phyloP scores from a whole-genome alignment of 768 basidiomycete genomes.

The Rubroboletus pulcherrimus region DNA sequence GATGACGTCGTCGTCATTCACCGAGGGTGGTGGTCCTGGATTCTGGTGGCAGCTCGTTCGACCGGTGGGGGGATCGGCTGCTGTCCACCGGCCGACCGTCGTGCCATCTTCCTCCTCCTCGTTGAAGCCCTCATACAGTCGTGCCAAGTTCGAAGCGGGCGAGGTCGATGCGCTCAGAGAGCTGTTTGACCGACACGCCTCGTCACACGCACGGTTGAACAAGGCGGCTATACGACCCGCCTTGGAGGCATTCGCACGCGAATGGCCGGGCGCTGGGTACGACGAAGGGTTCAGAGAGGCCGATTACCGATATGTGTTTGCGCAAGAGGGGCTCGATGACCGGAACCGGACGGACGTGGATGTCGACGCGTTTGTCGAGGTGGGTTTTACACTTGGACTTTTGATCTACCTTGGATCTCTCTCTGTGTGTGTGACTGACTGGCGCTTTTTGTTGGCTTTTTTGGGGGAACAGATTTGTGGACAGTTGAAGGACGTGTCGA shows the following conservation, averaged over 20 bases:
- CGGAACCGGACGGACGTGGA: slow-evolving; percentile 48
- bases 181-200: slow-evolving; percentile 29
- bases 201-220: slow-evolving; percentile 21
- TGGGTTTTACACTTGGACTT: neutral
- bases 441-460: neutral
- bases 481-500: slow-evolving; percentile 61
- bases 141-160: slow-evolving; percentile 52
- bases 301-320: slow-evolving; percentile 72
- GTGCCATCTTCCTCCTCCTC: neutral
- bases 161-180: slow-evolving; percentile 42
- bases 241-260: slow-evolving; percentile 40
- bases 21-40: neutral
- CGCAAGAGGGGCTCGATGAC: slow-evolving; percentile 63
- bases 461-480: slow-evolving; percentile 56
- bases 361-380: slow-evolving; percentile 88
- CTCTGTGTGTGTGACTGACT: slow-evolving; percentile 31
- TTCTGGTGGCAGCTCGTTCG: slow-evolving; percentile 22
- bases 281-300: slow-evolving; percentile 55
- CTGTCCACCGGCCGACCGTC: neutral
- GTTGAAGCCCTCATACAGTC: slow-evolving; percentile 35
- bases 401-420: too few species aligned
- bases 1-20: neutral
- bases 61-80: slow-evolving; percentile 4
- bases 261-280: slow-evolving; percentile 44
- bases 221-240: slow-evolving; percentile 40